A percentile compares a stretch with the other conserved stretches of the same genome.
Conservation (phyloP, 1,284 basidiomycete species). For the Mycosarcoma maydis region DNA sequence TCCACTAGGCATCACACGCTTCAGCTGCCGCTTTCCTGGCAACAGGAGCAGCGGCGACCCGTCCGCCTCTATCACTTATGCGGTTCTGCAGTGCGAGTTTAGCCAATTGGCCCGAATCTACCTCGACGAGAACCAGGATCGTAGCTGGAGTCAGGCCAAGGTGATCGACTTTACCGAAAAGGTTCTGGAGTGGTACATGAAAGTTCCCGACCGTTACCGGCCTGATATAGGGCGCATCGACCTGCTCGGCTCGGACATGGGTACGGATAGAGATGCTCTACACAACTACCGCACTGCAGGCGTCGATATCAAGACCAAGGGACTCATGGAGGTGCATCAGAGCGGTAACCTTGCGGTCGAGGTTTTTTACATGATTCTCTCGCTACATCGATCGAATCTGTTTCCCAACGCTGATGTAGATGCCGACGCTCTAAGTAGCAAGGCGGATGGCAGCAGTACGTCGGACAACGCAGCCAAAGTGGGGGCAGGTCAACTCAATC, state of each 20-base stretch:
- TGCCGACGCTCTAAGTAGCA: not conserved
- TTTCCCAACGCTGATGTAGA: slow-evolving; percentile 8
- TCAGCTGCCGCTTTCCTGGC: slow-evolving; percentile 33
- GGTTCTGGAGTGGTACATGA: slow-evolving; percentile 39
- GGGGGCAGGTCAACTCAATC: slow-evolving; percentile 9
- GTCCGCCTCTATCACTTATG: slow-evolving; percentile 11
- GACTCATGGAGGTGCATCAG: slow-evolving; percentile 41
- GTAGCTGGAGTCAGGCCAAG: slow-evolving; percentile 34
- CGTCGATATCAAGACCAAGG: slow-evolving; percentile 40
- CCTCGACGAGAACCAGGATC: slow-evolving; percentile 41
- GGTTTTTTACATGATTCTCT: slow-evolving; percentile 34
- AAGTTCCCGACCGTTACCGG: slow-evolving; percentile 31
- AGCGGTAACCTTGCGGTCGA: slow-evolving; percentile 36
- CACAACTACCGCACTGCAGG: slow-evolving; percentile 28
- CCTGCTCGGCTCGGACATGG: slow-evolving; percentile 15
- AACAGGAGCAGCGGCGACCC: not conserved
- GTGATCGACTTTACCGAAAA: slow-evolving; percentile 29
- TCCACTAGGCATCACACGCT: slow-evolving; percentile 37
- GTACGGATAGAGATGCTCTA: slow-evolving; percentile 23
- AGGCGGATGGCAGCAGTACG: not conserved
- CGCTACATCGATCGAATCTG: slow-evolving; percentile 34
- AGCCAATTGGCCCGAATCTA: slow-evolving; percentile 23
- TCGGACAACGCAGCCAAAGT: not conserved
- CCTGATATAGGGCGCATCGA: slow-evolving; percentile 32
- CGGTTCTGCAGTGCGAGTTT: slow-evolving; percentile 40